phyloP scores from a whole-genome alignment of 176 grass and related monocot genomes.

The Juncus inflexus region DNA sequence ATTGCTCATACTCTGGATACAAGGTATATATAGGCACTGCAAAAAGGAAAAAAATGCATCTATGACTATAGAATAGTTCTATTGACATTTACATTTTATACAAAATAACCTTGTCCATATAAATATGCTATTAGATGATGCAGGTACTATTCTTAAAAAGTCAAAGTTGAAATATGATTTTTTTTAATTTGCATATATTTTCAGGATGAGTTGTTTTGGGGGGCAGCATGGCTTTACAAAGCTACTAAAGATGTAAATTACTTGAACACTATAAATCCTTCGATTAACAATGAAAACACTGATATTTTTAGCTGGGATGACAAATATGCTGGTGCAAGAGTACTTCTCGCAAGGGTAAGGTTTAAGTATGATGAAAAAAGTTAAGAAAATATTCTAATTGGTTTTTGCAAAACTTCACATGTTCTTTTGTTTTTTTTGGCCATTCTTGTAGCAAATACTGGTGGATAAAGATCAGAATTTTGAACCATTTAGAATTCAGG shows the following conservation, averaged over 20 bases:
- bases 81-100: too few species aligned
- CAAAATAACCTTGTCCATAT: too few species aligned
- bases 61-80: too few species aligned
- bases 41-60: too few species aligned
- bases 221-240: slow-evolving; percentile 69
- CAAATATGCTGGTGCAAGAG: slow-evolving; percentile 71
- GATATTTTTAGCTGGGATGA: slow-evolving; percentile 98
- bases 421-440: neutral
- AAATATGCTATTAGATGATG: too few species aligned
- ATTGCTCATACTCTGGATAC: slow-evolving; percentile 77
- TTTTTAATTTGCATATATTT: neutral
- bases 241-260: slow-evolving; percentile 63
- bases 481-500: slow-evolving; percentile 42
- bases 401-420: neutral
- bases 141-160: neutral
- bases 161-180: neutral
- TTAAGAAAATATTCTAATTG: neutral
- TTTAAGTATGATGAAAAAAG: neutral
- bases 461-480: slow-evolving; percentile 46
- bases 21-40: slow-evolving; percentile 19
- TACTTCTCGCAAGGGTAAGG: slow-evolving; percentile 63
- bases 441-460: slow-evolving; percentile 40
- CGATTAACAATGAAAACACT: slow-evolving; percentile 46
- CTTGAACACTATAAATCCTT: slow-evolving; percentile 37
- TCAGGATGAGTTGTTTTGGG: slow-evolving; percentile 81